Conservation (phyloP, 164 flowering plant species). For the Vitis cinerea region DNA sequence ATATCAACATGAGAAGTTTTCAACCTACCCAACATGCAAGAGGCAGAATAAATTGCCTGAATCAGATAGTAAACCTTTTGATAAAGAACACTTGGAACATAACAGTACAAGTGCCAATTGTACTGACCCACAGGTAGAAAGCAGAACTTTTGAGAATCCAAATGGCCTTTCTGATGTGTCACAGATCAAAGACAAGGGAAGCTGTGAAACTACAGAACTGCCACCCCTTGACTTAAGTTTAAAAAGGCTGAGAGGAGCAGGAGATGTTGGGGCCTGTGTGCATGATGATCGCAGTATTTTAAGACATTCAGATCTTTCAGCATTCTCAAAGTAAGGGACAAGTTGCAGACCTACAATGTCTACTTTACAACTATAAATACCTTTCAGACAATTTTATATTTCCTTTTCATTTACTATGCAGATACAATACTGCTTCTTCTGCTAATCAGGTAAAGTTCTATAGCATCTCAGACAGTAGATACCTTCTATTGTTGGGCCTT, state of each 20-base stretch:
- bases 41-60: conserved; percentile 28
- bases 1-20: conserved; percentile 24
- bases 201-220: conserved; percentile 19
- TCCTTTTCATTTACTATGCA: conserved; percentile 26
- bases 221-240: conserved; percentile 33
- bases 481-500: neutral
- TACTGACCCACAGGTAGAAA: conserved; percentile 21
- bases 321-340: conserved; percentile 67
- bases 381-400: neutral
- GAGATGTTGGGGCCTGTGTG: conserved; percentile 20
- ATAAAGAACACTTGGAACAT: conserved; percentile 23
- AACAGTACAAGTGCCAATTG: conserved; percentile 18
- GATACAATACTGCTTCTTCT: conserved; percentile 57
- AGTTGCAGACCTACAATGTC: neutral
- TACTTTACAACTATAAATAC: neutral
- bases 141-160: conserved; percentile 17
- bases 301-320: conserved; percentile 73
- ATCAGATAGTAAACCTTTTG: conserved; percentile 22
- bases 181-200: conserved; percentile 17
- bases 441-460: conserved; percentile 38
- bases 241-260: conserved; percentile 29
- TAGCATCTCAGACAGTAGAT: neutral
- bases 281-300: conserved; percentile 40
- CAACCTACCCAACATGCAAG: conserved; percentile 14
- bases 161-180: conserved; percentile 19